phyloP scores from a whole-genome alignment of 202 grass and related monocot species.

The Digitaria exilis region DNA sequence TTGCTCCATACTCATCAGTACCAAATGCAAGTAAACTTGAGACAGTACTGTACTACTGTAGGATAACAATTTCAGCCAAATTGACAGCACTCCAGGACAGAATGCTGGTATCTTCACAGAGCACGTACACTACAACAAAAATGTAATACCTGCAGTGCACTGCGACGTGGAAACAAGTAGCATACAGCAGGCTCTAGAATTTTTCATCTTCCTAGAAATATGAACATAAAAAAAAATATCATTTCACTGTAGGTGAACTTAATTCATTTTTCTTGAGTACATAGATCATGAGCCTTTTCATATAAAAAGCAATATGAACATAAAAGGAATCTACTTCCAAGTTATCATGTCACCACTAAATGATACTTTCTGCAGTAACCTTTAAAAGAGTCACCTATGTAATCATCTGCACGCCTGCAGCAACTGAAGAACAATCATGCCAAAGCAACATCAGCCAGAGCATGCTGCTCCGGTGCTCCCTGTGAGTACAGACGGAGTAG shows the following conservation, averaged over 20 bases:
- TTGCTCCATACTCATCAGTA: slow-evolving; percentile 31
- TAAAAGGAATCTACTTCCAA: not conserved
- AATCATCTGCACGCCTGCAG: not conserved
- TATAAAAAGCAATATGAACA: not conserved
- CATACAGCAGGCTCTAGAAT: not conserved
- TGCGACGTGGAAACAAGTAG: not conserved
- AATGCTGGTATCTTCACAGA: not conserved
- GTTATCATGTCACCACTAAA: slow-evolving; percentile 48
- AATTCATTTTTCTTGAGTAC: not conserved
- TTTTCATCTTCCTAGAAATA: not conserved
- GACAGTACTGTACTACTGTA: too few relatives aligned
- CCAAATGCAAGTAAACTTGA: slow-evolving; percentile 11
- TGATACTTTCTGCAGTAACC: slow-evolving; percentile 2
- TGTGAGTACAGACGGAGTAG: not conserved
- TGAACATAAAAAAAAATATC: not conserved
- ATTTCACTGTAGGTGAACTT: slow-evolving; percentile 13
- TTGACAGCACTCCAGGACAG: not conserved
- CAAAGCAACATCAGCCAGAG: slow-evolving; percentile 26
- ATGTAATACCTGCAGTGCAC: slow-evolving; percentile 10
- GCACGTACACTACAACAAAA: not conserved
- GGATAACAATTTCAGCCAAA: not conserved
- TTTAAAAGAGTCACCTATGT: not conserved
- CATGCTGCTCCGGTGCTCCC: slow-evolving; percentile 22
- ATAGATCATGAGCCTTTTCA: not conserved
- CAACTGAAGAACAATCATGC: slow-evolving; percentile 12